Base-by-base conservation (phyloP, 441 rosid genomes). In the Erodium chrysanthum region DNA sequence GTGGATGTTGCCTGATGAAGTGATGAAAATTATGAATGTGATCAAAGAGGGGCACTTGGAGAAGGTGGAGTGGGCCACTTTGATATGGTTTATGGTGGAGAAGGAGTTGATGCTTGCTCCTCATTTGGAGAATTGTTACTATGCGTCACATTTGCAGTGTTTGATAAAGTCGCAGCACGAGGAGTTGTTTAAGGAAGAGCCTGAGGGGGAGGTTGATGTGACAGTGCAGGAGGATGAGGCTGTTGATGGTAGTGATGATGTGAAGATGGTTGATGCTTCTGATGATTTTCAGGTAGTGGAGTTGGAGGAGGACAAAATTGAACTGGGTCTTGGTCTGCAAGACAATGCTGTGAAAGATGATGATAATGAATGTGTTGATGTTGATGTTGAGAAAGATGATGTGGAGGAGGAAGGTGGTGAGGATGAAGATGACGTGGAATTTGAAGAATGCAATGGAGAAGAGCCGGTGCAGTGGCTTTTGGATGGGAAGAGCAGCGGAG, bases 1-100 rank as follows among this genome's bases (percentile, higher is more conserved):
- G 27, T 91, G 95, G 89, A 76, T 86, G 70, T 81, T 84, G 92
- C 88, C 95, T 0, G 75, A 22, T 1, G 96, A 89, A 65, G 74
- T 87, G 0, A 14, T 75, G 74, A 87, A 78, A 18, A 72, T 77
- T 81, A 68, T 3, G 8, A 80, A 64, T 7, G 17, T 66, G 71
- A 81, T 93, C 18, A 83, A 79, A 75, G 84, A 84, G 52, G 89
- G 93, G 72, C 78, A 79, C 17, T 76, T 88, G 64, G 96, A 93
- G 58, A 89, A 83, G 78, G 61, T 91, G n/a, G 97, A 88, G 72
- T 93, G 95, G 92, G 77, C 93, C 14, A 79, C 80, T 17, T 64
- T 89, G 85, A 62, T 93, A 35, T 93, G 98, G 98, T 74, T 70
- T 66, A 93, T 93, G 97, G 84, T 89, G 29, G 96, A 91, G 84